phyloP scores from a whole-genome alignment of 805 yeast genomes.

The Lipomyces mesembrius region DNA sequence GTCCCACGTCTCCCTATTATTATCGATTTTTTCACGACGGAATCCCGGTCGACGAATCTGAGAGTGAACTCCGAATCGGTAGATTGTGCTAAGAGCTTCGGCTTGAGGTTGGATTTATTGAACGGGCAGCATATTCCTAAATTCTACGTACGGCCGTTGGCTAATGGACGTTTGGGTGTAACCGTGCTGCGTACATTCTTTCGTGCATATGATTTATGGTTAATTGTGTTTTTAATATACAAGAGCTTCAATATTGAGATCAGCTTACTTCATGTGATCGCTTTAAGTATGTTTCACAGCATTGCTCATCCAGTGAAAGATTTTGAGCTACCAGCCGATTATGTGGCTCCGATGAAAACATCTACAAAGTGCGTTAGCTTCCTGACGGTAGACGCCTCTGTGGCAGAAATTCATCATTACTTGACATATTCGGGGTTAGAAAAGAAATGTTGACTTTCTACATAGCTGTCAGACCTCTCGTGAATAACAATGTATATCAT shows the following conservation, averaged over 20 bases:
- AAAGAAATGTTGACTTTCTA: too few species aligned
- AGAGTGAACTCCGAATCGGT: slow-evolving; percentile 53
- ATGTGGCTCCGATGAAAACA: too few species aligned
- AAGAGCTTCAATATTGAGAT: not conserved
- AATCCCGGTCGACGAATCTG: slow-evolving; percentile 96
- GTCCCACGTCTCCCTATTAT: not conserved
- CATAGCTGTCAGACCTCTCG: too few species aligned
- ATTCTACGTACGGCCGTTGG: slow-evolving; percentile 95
- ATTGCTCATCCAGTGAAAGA: too few species aligned
- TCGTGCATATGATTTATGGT: slow-evolving; percentile 2
- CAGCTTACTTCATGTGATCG: not conserved
- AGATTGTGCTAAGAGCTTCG: slow-evolving; percentile 1
- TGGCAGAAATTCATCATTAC: too few species aligned
- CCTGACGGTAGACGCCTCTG: too few species aligned
- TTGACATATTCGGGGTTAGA: too few species aligned
- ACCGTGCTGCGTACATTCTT: slow-evolving; percentile 96
- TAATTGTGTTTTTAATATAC: not conserved
- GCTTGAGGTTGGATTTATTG: slow-evolving; percentile 52
- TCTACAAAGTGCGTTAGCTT: too few species aligned
- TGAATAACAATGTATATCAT: too few species aligned
- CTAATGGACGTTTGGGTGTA: slow-evolving; percentile 98
- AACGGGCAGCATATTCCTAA: slow-evolving; percentile 98
- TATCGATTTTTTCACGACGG: slow-evolving; percentile 42
- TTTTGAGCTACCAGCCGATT: too few species aligned
- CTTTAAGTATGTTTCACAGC: too few species aligned